Conservation (phyloP, 2,329 filamentous ascomycete genomes). For the Fusarium praegraminearum region DNA sequence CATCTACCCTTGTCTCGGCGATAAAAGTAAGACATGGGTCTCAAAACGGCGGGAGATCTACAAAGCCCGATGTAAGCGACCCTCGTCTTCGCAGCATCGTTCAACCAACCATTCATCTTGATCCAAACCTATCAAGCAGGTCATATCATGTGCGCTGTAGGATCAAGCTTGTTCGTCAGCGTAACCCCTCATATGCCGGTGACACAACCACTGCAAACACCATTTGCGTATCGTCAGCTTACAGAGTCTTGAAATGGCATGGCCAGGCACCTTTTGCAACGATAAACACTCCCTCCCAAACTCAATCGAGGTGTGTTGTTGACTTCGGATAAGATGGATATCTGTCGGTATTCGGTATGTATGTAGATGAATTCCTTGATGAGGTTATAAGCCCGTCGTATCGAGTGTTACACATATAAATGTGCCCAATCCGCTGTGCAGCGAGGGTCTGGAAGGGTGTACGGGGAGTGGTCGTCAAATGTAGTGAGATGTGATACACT, state of each 20-base stretch:
- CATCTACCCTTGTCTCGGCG: not conserved
- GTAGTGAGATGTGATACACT: slow-evolving; percentile 2
- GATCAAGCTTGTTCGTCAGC: not conserved
- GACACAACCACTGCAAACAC: not conserved
- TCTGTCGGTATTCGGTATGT: slow-evolving; percentile 34
- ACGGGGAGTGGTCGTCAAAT: slow-evolving; percentile 18
- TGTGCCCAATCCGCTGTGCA: slow-evolving; percentile 25
- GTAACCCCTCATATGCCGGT: slow-evolving; percentile 18
- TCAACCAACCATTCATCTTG: not conserved
- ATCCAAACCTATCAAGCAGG: not conserved
- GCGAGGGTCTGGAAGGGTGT: slow-evolving; percentile 20
- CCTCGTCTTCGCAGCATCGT: not conserved
- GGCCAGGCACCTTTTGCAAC: not conserved
- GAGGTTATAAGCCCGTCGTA: slow-evolving; percentile 8
- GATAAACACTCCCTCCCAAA: not conserved
- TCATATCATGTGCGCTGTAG: slow-evolving; percentile 13
- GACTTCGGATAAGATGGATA: slow-evolving; percentile 18
- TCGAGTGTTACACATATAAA: slow-evolving; percentile 5
- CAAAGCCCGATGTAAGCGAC: not conserved
- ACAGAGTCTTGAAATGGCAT: not conserved
- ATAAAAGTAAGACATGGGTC: not conserved
- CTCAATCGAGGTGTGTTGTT: not conserved
- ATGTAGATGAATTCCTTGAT: slow-evolving; percentile 24
- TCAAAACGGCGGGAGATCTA: slow-evolving; percentile 4
- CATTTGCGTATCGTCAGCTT: slow-evolving; percentile 11